These are phyloP conservation scores for Brassica balearica DNA, from an alignment of 441 rosid genomes.

Conservation along the genomic window DNA sequence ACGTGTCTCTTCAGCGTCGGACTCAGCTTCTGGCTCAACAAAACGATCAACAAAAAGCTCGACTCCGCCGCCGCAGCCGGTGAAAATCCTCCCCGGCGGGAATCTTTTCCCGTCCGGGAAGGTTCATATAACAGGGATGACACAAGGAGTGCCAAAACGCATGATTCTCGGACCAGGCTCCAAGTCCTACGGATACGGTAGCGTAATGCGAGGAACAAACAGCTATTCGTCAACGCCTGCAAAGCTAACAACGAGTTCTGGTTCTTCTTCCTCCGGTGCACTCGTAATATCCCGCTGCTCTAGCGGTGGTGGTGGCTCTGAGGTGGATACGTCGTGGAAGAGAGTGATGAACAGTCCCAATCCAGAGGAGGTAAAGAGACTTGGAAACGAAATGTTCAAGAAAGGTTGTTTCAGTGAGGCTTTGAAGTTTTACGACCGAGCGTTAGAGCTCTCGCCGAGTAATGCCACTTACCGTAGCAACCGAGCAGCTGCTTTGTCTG, in stretches of 20 bases:
- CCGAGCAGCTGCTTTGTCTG: slow-evolving; percentile 77
- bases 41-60: slow-evolving; percentile 50
- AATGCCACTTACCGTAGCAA: slow-evolving; percentile 73
- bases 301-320: neutral
- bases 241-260: neutral
- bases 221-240: slow-evolving; percentile 17
- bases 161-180: slow-evolving; percentile 73
- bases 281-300: slow-evolving; percentile 18
- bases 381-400: slow-evolving; percentile 74
- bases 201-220: slow-evolving; percentile 62
- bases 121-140: slow-evolving; percentile 63
- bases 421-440: slow-evolving; percentile 72
- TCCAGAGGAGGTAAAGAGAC: slow-evolving; percentile 72
- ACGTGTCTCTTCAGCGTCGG: slow-evolving; percentile 54
- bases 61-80: slow-evolving; percentile 51
- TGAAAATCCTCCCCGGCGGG: slow-evolving; percentile 66
- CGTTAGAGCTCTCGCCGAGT: slow-evolving; percentile 64
- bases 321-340: slow-evolving; percentile 38
- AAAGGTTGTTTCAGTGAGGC: slow-evolving; percentile 76
- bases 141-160: slow-evolving; percentile 48
- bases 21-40: slow-evolving; percentile 38
- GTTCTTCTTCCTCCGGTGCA: slow-evolving; percentile 24
- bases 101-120: slow-evolving; percentile 84
- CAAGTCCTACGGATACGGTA: slow-evolving; percentile 85
- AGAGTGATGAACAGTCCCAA: slow-evolving; percentile 40